These are phyloP conservation scores for Schizothecium vesticola DNA, from an alignment of 495 filamentous ascomycete species.

Conservation along the genomic window DNA sequence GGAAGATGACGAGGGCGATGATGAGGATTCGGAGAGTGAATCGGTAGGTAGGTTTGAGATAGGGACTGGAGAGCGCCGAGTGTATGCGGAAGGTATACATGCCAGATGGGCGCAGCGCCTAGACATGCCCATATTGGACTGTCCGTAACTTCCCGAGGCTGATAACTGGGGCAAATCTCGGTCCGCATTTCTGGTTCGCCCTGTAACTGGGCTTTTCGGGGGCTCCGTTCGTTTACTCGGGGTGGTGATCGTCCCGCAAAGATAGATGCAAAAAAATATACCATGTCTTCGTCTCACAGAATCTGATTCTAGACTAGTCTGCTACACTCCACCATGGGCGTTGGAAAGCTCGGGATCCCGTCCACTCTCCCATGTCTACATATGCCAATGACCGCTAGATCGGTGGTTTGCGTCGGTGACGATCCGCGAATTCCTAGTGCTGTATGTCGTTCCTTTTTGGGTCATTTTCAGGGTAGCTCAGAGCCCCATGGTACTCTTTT, in stretches of 20 bases:
- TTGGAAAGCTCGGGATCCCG: constrained; percentile 44
- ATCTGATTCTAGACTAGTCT: background rate
- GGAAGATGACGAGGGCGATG: too few species aligned
- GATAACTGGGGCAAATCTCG: too few species aligned
- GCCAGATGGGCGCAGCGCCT: too few species aligned
- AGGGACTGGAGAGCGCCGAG: background rate
- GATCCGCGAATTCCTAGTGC: constrained; percentile 35
- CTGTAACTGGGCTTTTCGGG: too few species aligned
- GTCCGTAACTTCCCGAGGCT: too few species aligned
- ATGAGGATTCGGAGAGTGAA: too few species aligned
- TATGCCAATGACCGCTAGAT: constrained; percentile 19
- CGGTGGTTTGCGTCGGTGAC: constrained; percentile 40
- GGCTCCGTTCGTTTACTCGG: too few species aligned
- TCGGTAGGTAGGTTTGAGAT: background rate
- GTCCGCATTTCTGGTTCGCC: too few species aligned
- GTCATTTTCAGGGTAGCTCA: too few species aligned
- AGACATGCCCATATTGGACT: background rate
- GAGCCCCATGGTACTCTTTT: background rate
- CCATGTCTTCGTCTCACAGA: background rate
- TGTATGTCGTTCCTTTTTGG: constrained; percentile 28
- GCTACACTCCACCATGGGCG: background rate
- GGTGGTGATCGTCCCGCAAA: too few species aligned
- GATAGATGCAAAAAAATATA: background rate
- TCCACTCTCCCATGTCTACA: constrained; percentile 48
- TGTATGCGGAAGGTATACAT: background rate